These are phyloP conservation scores for Penicillium sp. DNA, from an alignment of 2,329 filamentous ascomycete species.

Conservation along the genomic window DNA sequence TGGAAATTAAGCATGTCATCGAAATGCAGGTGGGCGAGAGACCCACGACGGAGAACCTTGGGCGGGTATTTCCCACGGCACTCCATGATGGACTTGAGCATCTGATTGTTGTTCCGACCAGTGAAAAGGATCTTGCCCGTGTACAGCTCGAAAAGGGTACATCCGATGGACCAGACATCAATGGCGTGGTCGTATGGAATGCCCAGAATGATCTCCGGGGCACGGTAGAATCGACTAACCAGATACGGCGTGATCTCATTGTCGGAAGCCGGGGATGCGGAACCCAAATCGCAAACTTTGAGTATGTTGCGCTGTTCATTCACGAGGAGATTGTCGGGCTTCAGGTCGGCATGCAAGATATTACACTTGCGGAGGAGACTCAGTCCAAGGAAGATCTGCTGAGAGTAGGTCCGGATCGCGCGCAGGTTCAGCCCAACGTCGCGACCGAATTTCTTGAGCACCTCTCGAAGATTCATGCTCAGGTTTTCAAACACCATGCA, in stretches of 20 bases:
- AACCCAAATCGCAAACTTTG: constrained; percentile 95
- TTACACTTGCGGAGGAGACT: constrained; percentile 87
- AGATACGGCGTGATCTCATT: constrained; percentile 93
- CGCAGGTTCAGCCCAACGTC: constrained; percentile 88
- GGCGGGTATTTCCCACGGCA: constrained; percentile 88
- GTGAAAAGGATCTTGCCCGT: constrained; percentile 97
- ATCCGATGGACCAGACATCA: constrained; percentile 97
- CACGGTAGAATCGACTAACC: constrained; percentile 94
- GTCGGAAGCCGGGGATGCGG: constrained; percentile 88
- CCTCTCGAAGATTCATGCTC: constrained; percentile 85
- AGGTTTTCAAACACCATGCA: constrained; percentile 98
- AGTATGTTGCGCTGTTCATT: constrained; percentile 80
- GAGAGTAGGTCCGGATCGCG: constrained; percentile 84
- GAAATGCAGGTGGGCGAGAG: constrained; percentile 76
- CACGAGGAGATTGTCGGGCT: constrained; percentile 95
- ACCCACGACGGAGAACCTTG: constrained; percentile 82
- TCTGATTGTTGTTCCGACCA: constrained; percentile 95
- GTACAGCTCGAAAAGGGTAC: constrained; percentile 94
- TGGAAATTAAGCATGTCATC: constrained; percentile 81
- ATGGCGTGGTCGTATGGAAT: constrained; percentile 92
- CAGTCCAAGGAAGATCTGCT: constrained; percentile 90
- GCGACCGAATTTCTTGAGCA: constrained; percentile 92
- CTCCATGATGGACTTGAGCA: constrained; percentile 95
- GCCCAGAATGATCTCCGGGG: constrained; percentile 95
- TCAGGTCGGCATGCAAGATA: constrained; percentile 92